Evolutionary conservation across 2,329 filamentous ascomycete species (phyloP).

Genomic region (Nectriaceae sp.): DNA sequence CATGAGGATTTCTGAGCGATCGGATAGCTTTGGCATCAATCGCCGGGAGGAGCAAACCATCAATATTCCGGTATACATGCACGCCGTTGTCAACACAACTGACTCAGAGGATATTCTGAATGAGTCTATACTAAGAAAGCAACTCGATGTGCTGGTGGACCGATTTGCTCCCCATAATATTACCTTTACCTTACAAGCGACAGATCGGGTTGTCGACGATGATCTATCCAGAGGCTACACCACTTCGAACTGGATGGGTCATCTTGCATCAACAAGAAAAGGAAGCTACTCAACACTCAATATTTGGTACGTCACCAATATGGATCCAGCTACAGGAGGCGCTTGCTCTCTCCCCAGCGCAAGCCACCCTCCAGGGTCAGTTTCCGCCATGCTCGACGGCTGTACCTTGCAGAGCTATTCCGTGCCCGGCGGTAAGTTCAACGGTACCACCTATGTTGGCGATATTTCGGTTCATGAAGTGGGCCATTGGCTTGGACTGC

Average conservation of each 20-base stretch:
- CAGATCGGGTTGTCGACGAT: not conserved
- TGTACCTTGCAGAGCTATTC: constrained; percentile 18
- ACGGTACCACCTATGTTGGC: constrained; percentile 23
- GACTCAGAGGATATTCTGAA: not conserved
- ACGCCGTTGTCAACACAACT: not conserved
- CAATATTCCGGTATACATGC: not conserved
- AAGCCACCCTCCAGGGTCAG: constrained; percentile 18
- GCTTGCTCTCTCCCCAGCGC: constrained; percentile 44
- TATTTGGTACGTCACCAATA: constrained; percentile 38
- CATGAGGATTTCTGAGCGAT: not conserved
- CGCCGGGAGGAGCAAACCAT: not conserved
- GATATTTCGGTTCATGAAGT: constrained; percentile 37
- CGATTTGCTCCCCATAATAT: not conserved
- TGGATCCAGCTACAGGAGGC: constrained; percentile 28
- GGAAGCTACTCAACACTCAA: constrained; percentile 42
- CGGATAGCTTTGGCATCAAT: not conserved
- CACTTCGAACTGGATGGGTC: not conserved
- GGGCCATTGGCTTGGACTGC: constrained; percentile 47
- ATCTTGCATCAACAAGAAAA: not conserved
- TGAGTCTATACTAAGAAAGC: not conserved
- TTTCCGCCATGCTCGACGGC: constrained; percentile 14
- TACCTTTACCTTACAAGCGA: not conserved
- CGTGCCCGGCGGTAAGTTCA: constrained; percentile 25
- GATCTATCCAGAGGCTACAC: not conserved
- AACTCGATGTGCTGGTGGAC: not conserved